phyloP scores from a whole-genome alignment of 208 protist genomes.

The Acanthamoeba culbertsoni region DNA sequence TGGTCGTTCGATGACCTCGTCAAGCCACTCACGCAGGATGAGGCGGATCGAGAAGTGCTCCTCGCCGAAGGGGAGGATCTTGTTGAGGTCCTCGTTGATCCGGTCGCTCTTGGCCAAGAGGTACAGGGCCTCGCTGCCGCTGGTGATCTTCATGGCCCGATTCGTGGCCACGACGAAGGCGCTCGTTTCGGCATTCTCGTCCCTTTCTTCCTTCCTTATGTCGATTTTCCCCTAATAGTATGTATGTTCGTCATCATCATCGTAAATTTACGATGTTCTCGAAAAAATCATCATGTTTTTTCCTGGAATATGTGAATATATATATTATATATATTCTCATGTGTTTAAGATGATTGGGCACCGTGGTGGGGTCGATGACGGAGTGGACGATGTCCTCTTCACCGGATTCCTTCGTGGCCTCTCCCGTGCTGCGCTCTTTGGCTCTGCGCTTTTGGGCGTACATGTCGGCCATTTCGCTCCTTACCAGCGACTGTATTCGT shows the following conservation, averaged over 20 bases:
- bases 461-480: neutral
- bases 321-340: no score
- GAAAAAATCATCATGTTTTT: no score
- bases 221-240: neutral
- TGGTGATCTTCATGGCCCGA: neutral
- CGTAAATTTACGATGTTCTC: neutral
- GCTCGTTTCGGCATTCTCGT: neutral
- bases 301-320: no score
- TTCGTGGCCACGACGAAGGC: neutral
- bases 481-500: neutral
- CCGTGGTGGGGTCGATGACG: neutral
- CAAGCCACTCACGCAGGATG: slow-evolving; percentile 25
- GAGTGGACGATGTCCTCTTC: neutral
- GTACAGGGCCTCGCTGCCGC: neutral
- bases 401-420: neutral
- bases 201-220: neutral
- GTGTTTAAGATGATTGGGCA: neutral
- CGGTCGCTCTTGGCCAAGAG: slow-evolving; percentile 6
- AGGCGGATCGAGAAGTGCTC: neutral
- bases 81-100: neutral
- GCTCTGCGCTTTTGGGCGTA: neutral
- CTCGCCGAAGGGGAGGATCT: neutral
- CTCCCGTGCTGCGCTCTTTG: no score
- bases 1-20: slow-evolving; percentile 9
- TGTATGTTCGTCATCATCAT: neutral